Evolutionary conservation across 805 yeast genomes (phyloP).

Genomic region (Hanseniaspora mollemarum): DNA sequence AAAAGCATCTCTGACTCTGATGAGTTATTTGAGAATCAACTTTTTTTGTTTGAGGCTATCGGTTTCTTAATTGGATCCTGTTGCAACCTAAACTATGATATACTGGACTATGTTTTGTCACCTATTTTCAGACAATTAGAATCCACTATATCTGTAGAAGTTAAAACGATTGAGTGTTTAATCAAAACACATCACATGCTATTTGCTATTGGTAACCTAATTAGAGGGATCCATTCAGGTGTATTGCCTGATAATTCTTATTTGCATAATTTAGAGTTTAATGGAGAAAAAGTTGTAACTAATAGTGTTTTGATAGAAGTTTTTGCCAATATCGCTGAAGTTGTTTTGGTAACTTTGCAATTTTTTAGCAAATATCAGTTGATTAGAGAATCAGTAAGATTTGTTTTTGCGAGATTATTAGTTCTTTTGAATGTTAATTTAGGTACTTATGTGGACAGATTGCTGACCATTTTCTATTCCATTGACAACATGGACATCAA

Average conservation of each 20-base stretch:
- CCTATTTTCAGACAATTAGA: constrained; percentile 69
- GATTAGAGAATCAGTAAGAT: constrained; percentile 76
- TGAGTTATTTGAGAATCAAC: constrained; percentile 62
- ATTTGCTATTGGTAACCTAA: constrained; percentile 80
- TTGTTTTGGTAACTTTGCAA: constrained; percentile 72
- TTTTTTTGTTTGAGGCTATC: constrained; percentile 73
- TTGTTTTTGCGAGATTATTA: constrained; percentile 75
- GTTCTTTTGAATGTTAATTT: constrained; percentile 51
- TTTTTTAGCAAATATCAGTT: constrained; percentile 52
- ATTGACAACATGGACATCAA: constrained; percentile 41
- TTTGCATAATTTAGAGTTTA: constrained; percentile 31
- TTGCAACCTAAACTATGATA: constrained; percentile 31
- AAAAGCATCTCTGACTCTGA: constrained; percentile 37
- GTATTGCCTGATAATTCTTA: constrained; percentile 29
- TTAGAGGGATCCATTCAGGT: constrained; percentile 63
- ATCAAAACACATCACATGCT: constrained; percentile 76
- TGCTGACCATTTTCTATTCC: constrained; percentile 54
- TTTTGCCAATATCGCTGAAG: constrained; percentile 64
- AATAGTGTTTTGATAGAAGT: constrained; percentile 33
- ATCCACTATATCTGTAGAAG: constrained; percentile 42
- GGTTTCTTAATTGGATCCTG: constrained; percentile 59
- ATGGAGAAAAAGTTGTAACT: constrained; percentile 25
- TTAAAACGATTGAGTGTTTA: constrained; percentile 36
- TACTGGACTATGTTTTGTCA: constrained; percentile 56
- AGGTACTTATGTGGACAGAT: constrained; percentile 49